Evolutionary conservation across 2,329 filamentous ascomycete genomes (phyloP).

Genomic region (Aspergillus puulaauensis): DNA sequence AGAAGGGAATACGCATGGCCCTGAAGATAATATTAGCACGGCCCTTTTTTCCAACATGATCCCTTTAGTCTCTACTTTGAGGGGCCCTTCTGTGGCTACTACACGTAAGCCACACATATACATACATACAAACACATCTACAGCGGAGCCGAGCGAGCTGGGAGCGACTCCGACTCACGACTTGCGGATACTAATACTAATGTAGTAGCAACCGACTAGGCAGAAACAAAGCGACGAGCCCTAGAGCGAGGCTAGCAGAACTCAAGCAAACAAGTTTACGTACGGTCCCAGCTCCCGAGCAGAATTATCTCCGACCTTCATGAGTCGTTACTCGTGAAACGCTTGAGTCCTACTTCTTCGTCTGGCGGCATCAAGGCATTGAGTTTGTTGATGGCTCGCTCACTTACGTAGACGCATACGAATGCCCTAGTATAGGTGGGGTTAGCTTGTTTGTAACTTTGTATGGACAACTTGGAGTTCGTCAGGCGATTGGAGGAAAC

Average conservation of each 20-base stretch:
- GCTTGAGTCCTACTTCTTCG: background rate
- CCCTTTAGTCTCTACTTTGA: background rate
- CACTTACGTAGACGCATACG: constrained; percentile 25
- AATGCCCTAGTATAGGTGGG: constrained; percentile 16
- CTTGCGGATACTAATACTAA: background rate
- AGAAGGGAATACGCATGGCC: background rate
- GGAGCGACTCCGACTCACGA: background rate
- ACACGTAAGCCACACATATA: constrained; percentile 8
- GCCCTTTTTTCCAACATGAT: background rate
- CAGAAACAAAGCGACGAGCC: background rate
- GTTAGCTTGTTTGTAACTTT: background rate
- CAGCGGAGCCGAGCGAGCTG: no score
- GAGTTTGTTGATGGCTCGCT: constrained; percentile 3
- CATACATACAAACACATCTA: no score
- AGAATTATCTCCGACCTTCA: no score
- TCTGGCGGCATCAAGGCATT: background rate
- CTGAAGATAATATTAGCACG: no score
- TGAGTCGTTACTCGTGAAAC: no score
- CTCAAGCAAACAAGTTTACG: no score
- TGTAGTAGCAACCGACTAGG: background rate
- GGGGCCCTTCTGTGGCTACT: background rate
- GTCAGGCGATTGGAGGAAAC: background rate
- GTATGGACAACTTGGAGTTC: background rate
- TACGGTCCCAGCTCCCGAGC: no score
- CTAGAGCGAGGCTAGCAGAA: background rate